A percentile compares a stretch with the other conserved stretches of the same genome.
Conservation (phyloP, 257 asterid species). For the Scutellaria barbata region DNA sequence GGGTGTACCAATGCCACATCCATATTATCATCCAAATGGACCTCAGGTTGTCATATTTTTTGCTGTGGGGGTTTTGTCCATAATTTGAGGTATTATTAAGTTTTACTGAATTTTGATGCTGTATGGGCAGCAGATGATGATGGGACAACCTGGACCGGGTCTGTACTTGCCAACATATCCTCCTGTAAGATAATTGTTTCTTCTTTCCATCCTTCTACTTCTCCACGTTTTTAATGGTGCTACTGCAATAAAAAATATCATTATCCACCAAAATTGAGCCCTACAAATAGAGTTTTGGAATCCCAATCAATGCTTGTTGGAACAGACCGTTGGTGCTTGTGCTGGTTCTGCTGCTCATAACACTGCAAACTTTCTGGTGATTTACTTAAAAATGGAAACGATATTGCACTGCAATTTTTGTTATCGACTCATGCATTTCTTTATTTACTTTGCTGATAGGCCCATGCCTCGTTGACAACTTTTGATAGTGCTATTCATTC, state of each 20-base stretch:
- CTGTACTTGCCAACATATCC: conserved; percentile 82
- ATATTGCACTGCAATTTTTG: not conserved
- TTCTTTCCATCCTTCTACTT: conserved; percentile 9
- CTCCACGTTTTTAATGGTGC: not conserved
- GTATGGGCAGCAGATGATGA: conserved; percentile 91
- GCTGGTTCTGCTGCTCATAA: too few relatives aligned
- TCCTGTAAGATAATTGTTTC: conserved; percentile 60
- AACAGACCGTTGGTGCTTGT: too few relatives aligned
- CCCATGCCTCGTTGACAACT: not conserved
- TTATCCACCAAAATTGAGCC: too few relatives aligned
- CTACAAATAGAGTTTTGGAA: too few relatives aligned
- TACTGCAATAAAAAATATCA: not conserved
- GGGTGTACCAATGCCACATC: conserved; percentile 62
- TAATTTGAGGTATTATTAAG: conserved; percentile 7
- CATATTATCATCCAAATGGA: conserved; percentile 83
- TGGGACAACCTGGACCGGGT: conserved; percentile 85
- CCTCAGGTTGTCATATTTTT: conserved; percentile 70
- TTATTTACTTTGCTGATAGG: conserved; percentile 11
- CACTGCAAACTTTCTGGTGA: not conserved
- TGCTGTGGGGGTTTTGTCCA: conserved; percentile 12
- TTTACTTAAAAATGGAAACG: not conserved
- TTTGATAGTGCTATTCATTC: not conserved
- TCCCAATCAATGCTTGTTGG: too few relatives aligned
- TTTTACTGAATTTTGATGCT: conserved; percentile 39
- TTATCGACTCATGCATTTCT: not conserved